phyloP scores from a whole-genome alignment of 768 basidiomycete species.

The Solioccasus polychromus region DNA sequence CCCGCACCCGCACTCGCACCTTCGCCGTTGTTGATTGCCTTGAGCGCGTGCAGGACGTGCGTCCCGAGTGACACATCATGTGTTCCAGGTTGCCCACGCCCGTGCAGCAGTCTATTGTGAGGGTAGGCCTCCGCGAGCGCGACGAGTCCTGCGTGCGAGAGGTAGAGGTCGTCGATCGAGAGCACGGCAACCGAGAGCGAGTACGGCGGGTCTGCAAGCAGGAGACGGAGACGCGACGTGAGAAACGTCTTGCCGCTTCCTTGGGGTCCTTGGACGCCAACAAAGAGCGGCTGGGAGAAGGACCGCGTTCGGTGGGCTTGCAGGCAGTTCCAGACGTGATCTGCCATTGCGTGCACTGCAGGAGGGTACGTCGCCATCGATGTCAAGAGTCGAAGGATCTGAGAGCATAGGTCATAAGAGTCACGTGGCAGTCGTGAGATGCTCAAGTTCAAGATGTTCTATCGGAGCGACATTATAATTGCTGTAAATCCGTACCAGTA shows the following conservation, averaged over 20 bases:
- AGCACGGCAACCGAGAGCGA: constrained; percentile 58
- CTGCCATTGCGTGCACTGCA: constrained; percentile 36
- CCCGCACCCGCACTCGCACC: background rate
- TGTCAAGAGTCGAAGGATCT: background rate
- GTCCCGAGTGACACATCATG: constrained; percentile 76
- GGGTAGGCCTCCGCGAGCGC: constrained; percentile 49
- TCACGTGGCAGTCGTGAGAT: too few relatives aligned
- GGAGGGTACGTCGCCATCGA: constrained; percentile 28
- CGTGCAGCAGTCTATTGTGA: constrained; percentile 64
- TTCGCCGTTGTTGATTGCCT: constrained; percentile 33
- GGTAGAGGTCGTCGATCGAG: constrained; percentile 86
- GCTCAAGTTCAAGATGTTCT: background rate
- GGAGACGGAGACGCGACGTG: constrained; percentile 51
- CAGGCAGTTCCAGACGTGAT: constrained; percentile 40
- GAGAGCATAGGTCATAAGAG: too few relatives aligned
- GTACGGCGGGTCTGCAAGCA: constrained; percentile 43
- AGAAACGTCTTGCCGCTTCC: constrained; percentile 91
- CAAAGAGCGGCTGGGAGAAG: constrained; percentile 59
- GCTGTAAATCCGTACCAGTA: constrained; percentile 30
- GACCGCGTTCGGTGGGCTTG: constrained; percentile 25
- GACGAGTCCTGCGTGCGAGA: constrained; percentile 61
- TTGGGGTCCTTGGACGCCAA: constrained; percentile 91
- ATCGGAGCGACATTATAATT: constrained; percentile 22
- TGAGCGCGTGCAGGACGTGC: constrained; percentile 48
- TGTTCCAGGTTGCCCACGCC: constrained; percentile 92